Evolutionary conservation across 2,329 filamentous ascomycete genomes (phyloP), one percentile per base, ranked within the genome.

Genomic region (Capronia americana): DNA sequence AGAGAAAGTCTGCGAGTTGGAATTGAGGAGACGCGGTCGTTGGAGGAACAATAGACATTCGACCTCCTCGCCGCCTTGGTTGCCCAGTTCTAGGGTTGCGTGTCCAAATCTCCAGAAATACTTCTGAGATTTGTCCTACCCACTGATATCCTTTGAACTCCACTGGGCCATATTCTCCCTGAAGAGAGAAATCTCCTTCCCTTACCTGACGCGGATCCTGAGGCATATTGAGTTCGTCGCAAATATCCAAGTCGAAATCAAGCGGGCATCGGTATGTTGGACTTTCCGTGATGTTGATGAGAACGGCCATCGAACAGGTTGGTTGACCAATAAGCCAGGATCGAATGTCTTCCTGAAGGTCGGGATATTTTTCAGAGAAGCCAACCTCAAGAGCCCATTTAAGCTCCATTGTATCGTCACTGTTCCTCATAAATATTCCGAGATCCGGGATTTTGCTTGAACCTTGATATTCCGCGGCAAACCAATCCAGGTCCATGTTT

Each of bases 51-150:
- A 61, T 44, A 38, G 30, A 28, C 30, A 55, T 50, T 60, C 57
- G 38, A 17, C 57, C 10, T 60, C 38, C 38, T 48, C n/a, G 14
- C 51, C 57, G 57, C 38, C 57, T 30, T 23, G 17, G 14, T 20
- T 23, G 38, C 57, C 38, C 38, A 48, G 38, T 50, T 51, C 38
- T 23, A 30, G 38, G 57, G 57, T 60, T 20, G 30, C 20, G 41
- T 32, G 57, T 60, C 57, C 57, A 60, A 50, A 60, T 30, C 57
- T 60, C 57, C n/a, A 60, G 41, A 51, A 60, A 60, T n/a, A 60
- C 57, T 51, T 60, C 57, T 17, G 57, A 60, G 57, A 60, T 60
- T 28, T 50, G 34, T 51, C 57, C 57, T 48, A 60, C 57, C 57
- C 57, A 60, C 41, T 60, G 57, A 34, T 50, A 32, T 60, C 57